Percentiles rank a stretch among this genome's conserved stretches.
These are phyloP conservation scores for Gyromitra esculenta DNA, from an alignment of 2,329 filamentous ascomycete species.

Conservation along the genomic window DNA sequence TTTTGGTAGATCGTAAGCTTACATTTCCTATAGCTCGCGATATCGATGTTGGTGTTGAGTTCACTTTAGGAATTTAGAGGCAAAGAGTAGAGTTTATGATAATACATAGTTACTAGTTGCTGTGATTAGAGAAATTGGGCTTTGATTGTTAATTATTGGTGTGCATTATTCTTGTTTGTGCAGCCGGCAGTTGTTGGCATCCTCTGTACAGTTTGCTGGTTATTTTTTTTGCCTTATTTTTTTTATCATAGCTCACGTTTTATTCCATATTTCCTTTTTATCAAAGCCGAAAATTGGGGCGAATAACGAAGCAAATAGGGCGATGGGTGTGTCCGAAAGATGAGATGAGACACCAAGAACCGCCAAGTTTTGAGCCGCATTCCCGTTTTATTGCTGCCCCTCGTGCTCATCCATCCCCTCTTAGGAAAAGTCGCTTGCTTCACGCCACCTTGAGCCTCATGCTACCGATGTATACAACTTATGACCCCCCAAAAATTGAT, in stretches of 20 bases:
- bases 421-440: slow-evolving; percentile 34
- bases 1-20: background rate
- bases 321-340: background rate
- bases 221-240: slow-evolving; percentile 11
- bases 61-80: slow-evolving; percentile 86
- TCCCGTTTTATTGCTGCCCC: slow-evolving; percentile 12
- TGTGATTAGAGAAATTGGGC: slow-evolving; percentile 3
- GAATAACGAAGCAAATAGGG: background rate
- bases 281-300: slow-evolving; percentile 9
- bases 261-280: slow-evolving; percentile 36
- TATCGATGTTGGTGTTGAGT: slow-evolving; percentile 96
- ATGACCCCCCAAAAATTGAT: slow-evolving; percentile 16
- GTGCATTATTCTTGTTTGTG: slow-evolving; percentile 9
- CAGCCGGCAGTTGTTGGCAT: slow-evolving; percentile 17
- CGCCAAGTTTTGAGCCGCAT: slow-evolving; percentile 32
- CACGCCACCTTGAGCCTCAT: slow-evolving; percentile 47
- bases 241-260: slow-evolving; percentile 24
- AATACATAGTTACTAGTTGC: slow-evolving; percentile 30
- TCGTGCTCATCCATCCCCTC: slow-evolving; percentile 20
- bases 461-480: slow-evolving; percentile 35
- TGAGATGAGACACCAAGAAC: slow-evolving; percentile 24
- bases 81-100: background rate
- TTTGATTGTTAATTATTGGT: slow-evolving; percentile 19
- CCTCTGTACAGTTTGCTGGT: slow-evolving; percentile 44
- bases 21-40: slow-evolving; percentile 74